Conservation (phyloP, 2,329 filamentous ascomycete species). For the Venturia pyrina region DNA sequence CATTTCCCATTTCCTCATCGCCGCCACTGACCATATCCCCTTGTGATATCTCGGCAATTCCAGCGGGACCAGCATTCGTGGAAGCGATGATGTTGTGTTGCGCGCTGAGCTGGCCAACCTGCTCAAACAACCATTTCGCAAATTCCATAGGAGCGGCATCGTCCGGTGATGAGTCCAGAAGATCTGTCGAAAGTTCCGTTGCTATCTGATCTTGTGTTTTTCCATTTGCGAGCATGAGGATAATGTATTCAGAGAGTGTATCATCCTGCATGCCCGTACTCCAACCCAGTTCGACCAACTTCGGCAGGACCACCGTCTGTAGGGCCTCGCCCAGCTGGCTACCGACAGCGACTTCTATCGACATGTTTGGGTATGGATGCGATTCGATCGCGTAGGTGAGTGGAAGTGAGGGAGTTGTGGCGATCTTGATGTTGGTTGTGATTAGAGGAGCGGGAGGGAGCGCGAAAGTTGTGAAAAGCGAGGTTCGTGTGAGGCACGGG, state of each 20-base stretch:
- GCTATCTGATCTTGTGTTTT: constrained; percentile 88
- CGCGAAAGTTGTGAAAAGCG: background rate
- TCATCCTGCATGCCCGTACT: constrained; percentile 70
- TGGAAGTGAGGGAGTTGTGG: constrained; percentile 1
- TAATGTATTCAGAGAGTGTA: constrained; percentile 86
- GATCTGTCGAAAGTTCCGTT: constrained; percentile 74
- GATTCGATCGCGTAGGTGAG: background rate
- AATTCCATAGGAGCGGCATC: constrained; percentile 78
- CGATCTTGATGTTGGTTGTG: constrained; percentile 4
- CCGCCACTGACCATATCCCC: background rate
- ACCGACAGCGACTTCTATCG: constrained; percentile 64
- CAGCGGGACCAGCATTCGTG: constrained; percentile 21
- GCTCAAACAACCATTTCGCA: constrained; percentile 85
- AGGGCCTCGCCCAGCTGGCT: constrained; percentile 80
- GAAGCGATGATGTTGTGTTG: constrained; percentile 46
- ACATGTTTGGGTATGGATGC: constrained; percentile 44
- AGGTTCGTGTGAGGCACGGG: background rate
- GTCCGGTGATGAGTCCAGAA: constrained; percentile 71
- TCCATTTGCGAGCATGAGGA: constrained; percentile 93
- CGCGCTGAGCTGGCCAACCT: constrained; percentile 59
- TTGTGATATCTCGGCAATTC: constrained; percentile 6
- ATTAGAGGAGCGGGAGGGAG: constrained; percentile 4
- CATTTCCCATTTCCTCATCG: constrained; percentile 14
- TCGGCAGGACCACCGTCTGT: constrained; percentile 73
- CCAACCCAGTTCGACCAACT: constrained; percentile 90